phyloP scores from a whole-genome alignment of 2,329 filamentous ascomycete species.

The Aspergillus pseudonomiae region DNA sequence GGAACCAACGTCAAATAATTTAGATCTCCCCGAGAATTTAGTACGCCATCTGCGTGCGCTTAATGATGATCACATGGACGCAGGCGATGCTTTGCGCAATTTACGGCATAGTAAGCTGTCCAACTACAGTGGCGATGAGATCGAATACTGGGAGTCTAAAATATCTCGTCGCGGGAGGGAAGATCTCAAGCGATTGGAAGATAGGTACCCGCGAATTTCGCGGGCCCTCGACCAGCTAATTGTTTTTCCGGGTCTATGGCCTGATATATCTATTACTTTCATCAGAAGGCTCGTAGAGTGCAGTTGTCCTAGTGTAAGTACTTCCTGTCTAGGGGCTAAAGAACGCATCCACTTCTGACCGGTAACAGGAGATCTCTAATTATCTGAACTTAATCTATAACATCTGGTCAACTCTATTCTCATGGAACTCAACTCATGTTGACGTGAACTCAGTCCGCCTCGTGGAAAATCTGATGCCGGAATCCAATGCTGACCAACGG shows the following conservation, averaged over 20 bases:
- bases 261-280: conserved; percentile 7
- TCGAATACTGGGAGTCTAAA: conserved; percentile 7
- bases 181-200: not conserved
- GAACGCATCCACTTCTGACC: not conserved
- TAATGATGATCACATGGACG: conserved; percentile 1
- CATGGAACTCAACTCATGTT: not conserved
- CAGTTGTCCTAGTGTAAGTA: not conserved
- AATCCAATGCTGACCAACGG: not conserved
- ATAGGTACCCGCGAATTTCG: not conserved
- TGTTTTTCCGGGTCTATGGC: conserved; percentile 7
- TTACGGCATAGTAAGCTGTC: conserved; percentile 4
- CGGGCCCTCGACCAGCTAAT: not conserved
- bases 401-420: conserved; percentile 1
- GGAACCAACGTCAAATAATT: not conserved
- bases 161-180: not conserved
- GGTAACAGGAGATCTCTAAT: not conserved
- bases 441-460: not conserved
- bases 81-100: conserved; percentile 13
- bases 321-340: not conserved
- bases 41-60: not conserved
- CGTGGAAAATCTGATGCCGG: conserved; percentile 4
- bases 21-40: not conserved
- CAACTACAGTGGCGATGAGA: not conserved
- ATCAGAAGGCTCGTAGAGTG: conserved; percentile 2
- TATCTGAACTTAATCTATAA: conserved; percentile 1